These are phyloP conservation scores for Erythrophleum ivorense DNA, from an alignment of 331 rosid genomes.

Conservation along the genomic window DNA sequence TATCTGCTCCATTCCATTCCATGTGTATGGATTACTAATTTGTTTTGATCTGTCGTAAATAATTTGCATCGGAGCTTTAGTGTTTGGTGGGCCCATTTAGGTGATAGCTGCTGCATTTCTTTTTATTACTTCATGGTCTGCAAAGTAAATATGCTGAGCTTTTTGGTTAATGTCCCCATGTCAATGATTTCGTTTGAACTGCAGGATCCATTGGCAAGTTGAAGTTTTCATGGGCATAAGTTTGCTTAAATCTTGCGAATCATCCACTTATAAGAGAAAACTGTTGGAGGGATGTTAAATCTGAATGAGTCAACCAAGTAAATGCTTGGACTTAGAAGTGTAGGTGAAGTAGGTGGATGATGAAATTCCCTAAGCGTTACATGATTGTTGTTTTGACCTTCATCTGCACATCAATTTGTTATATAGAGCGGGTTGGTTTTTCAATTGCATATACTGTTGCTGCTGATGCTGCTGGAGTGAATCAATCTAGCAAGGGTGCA, in stretches of 20 bases:
- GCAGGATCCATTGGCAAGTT: constrained; percentile 5
- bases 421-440: constrained; percentile 89
- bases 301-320: neutral
- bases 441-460: constrained; percentile 93
- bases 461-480: constrained; percentile 76
- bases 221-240: neutral
- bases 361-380: constrained; percentile 70
- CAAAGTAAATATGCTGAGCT: neutral
- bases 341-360: constrained; percentile 43
- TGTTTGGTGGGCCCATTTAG: neutral
- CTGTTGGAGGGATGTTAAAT: constrained; percentile 5
- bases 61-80: neutral
- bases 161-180: neutral
- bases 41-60: neutral
- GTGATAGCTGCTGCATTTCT: neutral
- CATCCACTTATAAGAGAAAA: neutral
- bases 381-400: constrained; percentile 83
- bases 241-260: constrained; percentile 17
- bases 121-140: neutral
- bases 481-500: constrained; percentile 82
- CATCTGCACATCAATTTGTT: constrained; percentile 87
- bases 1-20: neutral
- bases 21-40: neutral
- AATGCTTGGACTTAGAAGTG: neutral
- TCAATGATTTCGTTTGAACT: neutral